Base-by-base conservation (phyloP, 2,329 filamentous ascomycete genomes). In the Colletotrichum somersetense region DNA sequence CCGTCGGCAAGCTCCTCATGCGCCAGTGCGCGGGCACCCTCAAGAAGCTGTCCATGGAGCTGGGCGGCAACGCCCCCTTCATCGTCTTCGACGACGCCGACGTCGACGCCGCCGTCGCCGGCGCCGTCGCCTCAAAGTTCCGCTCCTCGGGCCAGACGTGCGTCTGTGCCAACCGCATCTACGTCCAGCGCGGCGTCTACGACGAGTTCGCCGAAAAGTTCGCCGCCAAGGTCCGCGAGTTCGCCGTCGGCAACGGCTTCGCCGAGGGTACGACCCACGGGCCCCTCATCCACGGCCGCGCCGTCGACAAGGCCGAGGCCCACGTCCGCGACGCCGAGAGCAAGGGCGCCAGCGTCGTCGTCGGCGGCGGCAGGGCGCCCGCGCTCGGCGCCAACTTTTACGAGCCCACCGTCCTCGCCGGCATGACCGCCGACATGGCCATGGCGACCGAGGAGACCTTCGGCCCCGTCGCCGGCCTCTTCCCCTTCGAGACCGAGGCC, bases 1-100 rank as follows among this genome's bases (percentile, higher is more conserved):
- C 79, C 56, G 90, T 92, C 48, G 91, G 91, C 42, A 92, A 91
- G 80, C 86, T 92, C 8, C 89, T 99, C 66, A 97, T 98, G 95
- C 93, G 93, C 85, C 95, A 98, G 82, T 92, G 92, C 14, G 90
- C 95, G 0, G 88, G 89, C 52, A 97, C 95, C 0, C 84, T 98
- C 76, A 98, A 98, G 88, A 89, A 91, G 75, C 80, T 91, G 52
- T 96, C 93, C 0, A 93, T 97, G 81, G 96, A 98, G 81, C 91
- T 98, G 1, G 96, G 96, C 66, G 96, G 96, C 59, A 98, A 98
- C 80, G 93, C 96, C 0, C 96, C 96, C 1, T 97, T 98, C 80
- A 98, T 98, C 75, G 94, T 98, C 44, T 98, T 98, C 79, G 95
- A 98, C 78, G 96, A 98, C 78, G 93, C 96, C 26, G 94, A 98